A percentile compares a stretch with the other conserved stretches of the same genome.
These are phyloP conservation scores for Eucalyptus brandiana DNA, from an alignment of 345 rosid species.

Conservation along the genomic window DNA sequence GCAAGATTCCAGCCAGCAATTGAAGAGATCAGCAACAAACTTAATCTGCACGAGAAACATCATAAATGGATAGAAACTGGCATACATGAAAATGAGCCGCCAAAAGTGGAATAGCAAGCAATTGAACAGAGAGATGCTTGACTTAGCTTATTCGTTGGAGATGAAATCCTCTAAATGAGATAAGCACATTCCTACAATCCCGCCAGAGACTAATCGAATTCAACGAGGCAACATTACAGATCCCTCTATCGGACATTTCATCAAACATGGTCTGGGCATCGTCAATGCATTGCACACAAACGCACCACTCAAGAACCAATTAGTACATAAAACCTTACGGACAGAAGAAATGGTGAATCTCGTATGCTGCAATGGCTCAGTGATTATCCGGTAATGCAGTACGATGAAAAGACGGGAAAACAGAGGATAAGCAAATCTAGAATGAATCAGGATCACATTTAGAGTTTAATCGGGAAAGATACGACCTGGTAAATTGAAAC, in stretches of 20 bases:
- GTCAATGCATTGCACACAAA: background rate
- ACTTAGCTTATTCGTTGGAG: background rate
- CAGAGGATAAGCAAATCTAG: background rate
- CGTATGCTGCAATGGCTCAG: background rate
- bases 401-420: background rate
- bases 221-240: background rate
- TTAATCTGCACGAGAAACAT: background rate
- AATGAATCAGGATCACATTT: background rate
- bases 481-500: background rate
- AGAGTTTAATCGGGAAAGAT: background rate
- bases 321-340: background rate
- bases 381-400: background rate
- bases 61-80: background rate
- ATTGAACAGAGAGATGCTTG: background rate
- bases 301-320: background rate
- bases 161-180: slow-evolving; percentile 11
- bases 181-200: background rate
- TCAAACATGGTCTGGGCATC: too few species aligned
- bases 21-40: background rate
- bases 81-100: too few species aligned
- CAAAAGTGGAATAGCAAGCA: background rate
- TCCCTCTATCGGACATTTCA: too few species aligned
- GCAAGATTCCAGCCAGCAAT: background rate
- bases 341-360: background rate
- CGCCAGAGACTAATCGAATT: too few species aligned